Base-by-base conservation (phyloP, 495 filamentous ascomycete species). In the Penicillium samsonianum region DNA sequence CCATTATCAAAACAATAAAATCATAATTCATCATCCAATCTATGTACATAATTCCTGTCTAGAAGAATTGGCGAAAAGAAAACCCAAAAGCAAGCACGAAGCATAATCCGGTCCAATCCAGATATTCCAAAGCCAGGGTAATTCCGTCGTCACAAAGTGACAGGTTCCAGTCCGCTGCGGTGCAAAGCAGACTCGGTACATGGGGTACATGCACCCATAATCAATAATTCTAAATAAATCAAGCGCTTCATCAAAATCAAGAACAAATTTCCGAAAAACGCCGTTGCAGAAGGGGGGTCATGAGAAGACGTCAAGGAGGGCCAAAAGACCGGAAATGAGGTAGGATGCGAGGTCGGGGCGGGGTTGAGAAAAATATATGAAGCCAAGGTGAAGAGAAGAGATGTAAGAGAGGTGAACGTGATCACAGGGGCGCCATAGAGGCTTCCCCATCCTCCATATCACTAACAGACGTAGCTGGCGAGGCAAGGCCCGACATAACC, bases 401-500 rank as follows among this genome's bases (percentile, higher is more conserved):
- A 35, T 11, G 17, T 5, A 42, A 43, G 31, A 19, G 42, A 14
- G 23, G 22, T 35, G 16, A 2, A 19, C 1, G 11, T 9, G 22
- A 50, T 58, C 55, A 58, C 5, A 58, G 40, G 31, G 55, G 55
- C 11, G 47, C 50, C 57, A 61, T 57, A 17, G 57, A 37, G 1
- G 28, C 48, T 17, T 68, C 67, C 11, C 57, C 50, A 7, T 64
- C 67, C 10, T 69, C 67, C 11, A 60, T 50, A n/a, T 69, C 67
- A 61, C 67, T 69, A 20, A 69, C 56, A 42, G 65, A 69, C 1
- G 70, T 71, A 20, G 70, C 69, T 2, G 69, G 69, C 10, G 69
- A 72, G 3, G 68, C 70, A 11, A 73, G 53, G 0, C 70, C 68
- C n/a, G 68, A 71, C 5, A 73, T 67, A 0, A 73, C 66, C 26